phyloP scores from a whole-genome alignment of 495 filamentous ascomycete species.

The Hypoxylon perforatum region DNA sequence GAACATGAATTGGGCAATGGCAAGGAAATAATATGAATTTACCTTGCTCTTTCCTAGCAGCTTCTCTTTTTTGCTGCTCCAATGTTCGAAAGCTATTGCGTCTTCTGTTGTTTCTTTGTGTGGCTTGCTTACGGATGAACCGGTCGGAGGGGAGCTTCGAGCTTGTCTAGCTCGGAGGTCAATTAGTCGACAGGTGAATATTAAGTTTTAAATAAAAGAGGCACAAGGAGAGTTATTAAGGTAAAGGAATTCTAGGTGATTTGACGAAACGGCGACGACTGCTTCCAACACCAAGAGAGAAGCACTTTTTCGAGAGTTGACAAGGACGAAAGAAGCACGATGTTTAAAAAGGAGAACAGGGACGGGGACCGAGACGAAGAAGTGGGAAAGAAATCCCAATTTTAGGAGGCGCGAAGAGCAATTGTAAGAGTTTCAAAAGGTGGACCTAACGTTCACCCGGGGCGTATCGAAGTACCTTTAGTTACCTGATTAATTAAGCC shows the following conservation, averaged over 20 bases:
- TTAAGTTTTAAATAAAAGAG: conserved; percentile 4
- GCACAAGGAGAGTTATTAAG: conserved; percentile 24
- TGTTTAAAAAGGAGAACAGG: conserved; percentile 21
- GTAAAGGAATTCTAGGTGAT: conserved; percentile 21
- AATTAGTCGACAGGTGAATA: conserved; percentile 29
- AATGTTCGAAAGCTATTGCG: not conserved
- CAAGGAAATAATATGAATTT: conserved; percentile 10
- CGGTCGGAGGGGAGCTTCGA: conserved; percentile 20
- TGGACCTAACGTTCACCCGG: conserved; percentile 25
- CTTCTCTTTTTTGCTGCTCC: not conserved
- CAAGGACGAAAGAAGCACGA: conserved; percentile 32
- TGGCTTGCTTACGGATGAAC: conserved; percentile 25
- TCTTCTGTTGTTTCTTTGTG: conserved; percentile 6
- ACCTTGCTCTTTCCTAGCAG: conserved; percentile 21
- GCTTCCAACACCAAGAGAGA: conserved; percentile 23
- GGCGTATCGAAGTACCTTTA: conserved; percentile 1
- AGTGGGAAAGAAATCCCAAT: conserved; percentile 28
- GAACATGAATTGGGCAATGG: not conserved
- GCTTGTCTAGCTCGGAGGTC: conserved; percentile 15
- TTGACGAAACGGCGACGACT: conserved; percentile 20
- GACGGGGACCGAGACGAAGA: conserved; percentile 17
- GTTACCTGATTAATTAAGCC: not conserved
- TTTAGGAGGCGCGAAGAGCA: conserved; percentile 33
- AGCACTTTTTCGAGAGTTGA: conserved; percentile 25
- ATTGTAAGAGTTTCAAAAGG: conserved; percentile 29